phyloP scores from a whole-genome alignment of 2,329 filamentous ascomycete species.

The Orbilia brochopaga region DNA sequence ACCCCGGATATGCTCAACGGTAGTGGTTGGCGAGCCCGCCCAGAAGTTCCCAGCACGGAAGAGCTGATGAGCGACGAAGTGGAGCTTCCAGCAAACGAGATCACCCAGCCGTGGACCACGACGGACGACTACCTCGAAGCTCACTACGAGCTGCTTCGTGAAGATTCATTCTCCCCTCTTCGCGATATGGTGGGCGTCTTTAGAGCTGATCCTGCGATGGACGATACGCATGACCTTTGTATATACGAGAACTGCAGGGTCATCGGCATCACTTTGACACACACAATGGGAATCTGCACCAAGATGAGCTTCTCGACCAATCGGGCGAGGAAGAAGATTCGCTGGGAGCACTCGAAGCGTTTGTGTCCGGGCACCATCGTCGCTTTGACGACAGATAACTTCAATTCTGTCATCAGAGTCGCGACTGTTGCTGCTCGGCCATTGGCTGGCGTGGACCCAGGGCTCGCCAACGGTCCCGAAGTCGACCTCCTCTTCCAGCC shows the following conservation, averaged over 20 bases:
- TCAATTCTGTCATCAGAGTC: slow-evolving; percentile 70
- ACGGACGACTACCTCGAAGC: slow-evolving; percentile 72
- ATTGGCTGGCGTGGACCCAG: slow-evolving; percentile 67
- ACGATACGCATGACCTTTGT: slow-evolving; percentile 66
- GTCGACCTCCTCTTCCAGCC: slow-evolving; percentile 74
- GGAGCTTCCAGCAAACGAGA: slow-evolving; percentile 63
- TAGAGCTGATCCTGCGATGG: slow-evolving; percentile 63
- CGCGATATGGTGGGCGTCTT: slow-evolving; percentile 70
- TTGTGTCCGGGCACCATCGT: slow-evolving; percentile 65
- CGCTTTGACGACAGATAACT: slow-evolving; percentile 67
- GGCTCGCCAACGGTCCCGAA: slow-evolving; percentile 65
- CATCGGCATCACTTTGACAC: slow-evolving; percentile 67
- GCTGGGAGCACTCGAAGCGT: slow-evolving; percentile 67
- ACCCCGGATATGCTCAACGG: slow-evolving; percentile 31
- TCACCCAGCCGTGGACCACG: slow-evolving; percentile 66
- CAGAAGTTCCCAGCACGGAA: slow-evolving; percentile 64
- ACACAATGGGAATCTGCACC: slow-evolving; percentile 49
- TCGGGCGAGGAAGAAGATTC: slow-evolving; percentile 69
- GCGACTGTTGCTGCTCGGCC: slow-evolving; percentile 75
- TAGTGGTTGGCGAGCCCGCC: slow-evolving; percentile 58
- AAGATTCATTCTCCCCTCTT: slow-evolving; percentile 74
- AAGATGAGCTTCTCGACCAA: slow-evolving; percentile 73
- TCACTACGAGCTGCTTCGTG: slow-evolving; percentile 77
- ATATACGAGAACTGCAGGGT: slow-evolving; percentile 72
- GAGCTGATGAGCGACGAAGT: slow-evolving; percentile 63